Base-by-base conservation (phyloP, 1,284 basidiomycete species). In the Puccinia polysora region DNA sequence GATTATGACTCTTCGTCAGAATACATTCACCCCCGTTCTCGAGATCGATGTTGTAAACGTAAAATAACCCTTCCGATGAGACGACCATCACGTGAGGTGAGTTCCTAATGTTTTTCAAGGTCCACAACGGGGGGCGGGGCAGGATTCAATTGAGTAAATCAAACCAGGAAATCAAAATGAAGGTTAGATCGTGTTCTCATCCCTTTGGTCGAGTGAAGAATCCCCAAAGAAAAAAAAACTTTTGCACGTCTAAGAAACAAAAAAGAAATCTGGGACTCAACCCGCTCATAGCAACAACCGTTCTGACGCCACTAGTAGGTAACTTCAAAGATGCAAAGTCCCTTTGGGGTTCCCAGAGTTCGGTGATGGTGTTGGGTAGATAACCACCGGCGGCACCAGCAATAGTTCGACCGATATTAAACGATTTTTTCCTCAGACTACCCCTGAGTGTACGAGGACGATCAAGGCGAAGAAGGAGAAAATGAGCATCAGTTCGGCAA, bases 51-150 rank as follows among this genome's bases (percentile, higher is more conserved):
- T 85, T 90, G 81, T 98, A 98, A 7, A 88, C 87, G 79, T 97
- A 97, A 79, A 97, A 96, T 76, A 91, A 89, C 0, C 95, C 95
- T 75, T 97, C 93, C 0, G 90, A 90, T 0, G 92, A 93, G 64
- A 97, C 87, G 12, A 97, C 93, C 91, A 97, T 96, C 4, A 97
- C 90, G 75, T 97, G 92, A 0, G 95, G 95, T 80, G 90, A 89
- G 10, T 91, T 93, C 15, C 91, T 92, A 75, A 10, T 25, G 18
- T 40, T 23, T 38, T 20, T n/a, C n/a, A n/a, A n/a, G n/a, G n/a
- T n/a, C n/a, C n/a, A n/a, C n/a, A n/a, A n/a, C n/a, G n/a, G n/a
- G n/a, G n/a, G n/a, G n/a, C n/a, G 4, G 36, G 50, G 72, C 12
- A 34, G 28, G 49, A 55, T 34, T 25, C 36, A 32, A 30, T 20